A percentile compares a stretch with the other conserved stretches of the same genome.
These are phyloP conservation scores for Leishmania aethiopica DNA, from an alignment of 208 protist species.

Conservation along the genomic window DNA sequence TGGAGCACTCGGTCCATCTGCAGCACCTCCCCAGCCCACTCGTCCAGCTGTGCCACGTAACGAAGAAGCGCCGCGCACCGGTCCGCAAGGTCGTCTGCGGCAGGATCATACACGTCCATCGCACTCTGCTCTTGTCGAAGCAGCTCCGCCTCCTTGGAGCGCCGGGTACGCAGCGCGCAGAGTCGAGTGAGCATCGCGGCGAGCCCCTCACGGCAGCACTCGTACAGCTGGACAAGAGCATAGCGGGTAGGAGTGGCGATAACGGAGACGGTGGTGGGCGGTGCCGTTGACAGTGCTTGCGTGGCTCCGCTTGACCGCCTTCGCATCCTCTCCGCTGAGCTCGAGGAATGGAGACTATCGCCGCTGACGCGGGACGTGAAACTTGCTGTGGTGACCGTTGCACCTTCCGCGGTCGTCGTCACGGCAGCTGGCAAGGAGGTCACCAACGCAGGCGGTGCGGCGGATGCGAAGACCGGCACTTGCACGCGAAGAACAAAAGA, in stretches of 20 bases:
- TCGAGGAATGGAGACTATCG: not conserved
- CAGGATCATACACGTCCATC: conserved; percentile 58
- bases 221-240: conserved; percentile 45
- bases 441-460: conserved; percentile 11
- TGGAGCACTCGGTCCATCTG: conserved; percentile 31
- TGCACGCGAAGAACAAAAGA: conserved; percentile 25
- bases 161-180: conserved; percentile 34
- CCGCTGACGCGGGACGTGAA: not conserved
- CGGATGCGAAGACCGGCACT: conserved; percentile 25
- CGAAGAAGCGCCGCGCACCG: conserved; percentile 29
- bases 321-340: conserved; percentile 3
- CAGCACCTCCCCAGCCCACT: conserved; percentile 27
- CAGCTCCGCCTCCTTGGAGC: conserved; percentile 34
- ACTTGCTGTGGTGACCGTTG: not conserved
- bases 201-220: conserved; percentile 36
- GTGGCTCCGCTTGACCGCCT: not conserved
- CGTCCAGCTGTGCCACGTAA: conserved; percentile 38
- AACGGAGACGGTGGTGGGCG: conserved; percentile 20
- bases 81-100: conserved; percentile 26
- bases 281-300: not conserved
- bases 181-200: conserved; percentile 47
- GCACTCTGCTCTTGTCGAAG: conserved; percentile 27
- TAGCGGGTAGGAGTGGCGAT: conserved; percentile 40
- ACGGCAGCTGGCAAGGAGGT: not conserved
- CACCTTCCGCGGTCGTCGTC: not conserved